Conservation (phyloP, 257 asterid species). For the Craterostigma plantagineum region DNA sequence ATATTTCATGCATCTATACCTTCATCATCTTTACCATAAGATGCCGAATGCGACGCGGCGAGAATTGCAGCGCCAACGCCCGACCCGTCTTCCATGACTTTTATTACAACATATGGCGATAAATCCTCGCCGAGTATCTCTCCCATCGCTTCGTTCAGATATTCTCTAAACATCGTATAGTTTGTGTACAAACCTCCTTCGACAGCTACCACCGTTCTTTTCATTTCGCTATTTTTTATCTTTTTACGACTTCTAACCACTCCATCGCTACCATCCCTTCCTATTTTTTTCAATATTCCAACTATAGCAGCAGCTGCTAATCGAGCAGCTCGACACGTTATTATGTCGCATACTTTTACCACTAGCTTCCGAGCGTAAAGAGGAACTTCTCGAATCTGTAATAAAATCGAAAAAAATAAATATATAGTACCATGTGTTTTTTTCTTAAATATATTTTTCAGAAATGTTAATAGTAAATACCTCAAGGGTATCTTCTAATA, state of each 20-base stretch:
- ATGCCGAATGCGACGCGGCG: constrained; percentile 21
- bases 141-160: constrained; percentile 50
- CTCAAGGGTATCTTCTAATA: constrained; percentile 47
- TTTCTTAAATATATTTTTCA: constrained; percentile 15
- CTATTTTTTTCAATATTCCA: constrained; percentile 77
- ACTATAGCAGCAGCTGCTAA: constrained; percentile 89
- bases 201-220: constrained; percentile 61
- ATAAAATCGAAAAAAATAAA: not conserved
- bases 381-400: constrained; percentile 22
- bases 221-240: constrained; percentile 22
- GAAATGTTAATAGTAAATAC: constrained; percentile 11
- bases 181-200: constrained; percentile 65
- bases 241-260: constrained; percentile 26
- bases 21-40: too few species aligned
- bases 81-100: constrained; percentile 56
- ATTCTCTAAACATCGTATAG: constrained; percentile 53
- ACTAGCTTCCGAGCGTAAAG: constrained; percentile 55
- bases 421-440: too few species aligned
- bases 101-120: constrained; percentile 36
- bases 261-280: constrained; percentile 64
- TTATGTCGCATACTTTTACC: constrained; percentile 61
- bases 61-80: constrained; percentile 80
- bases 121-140: constrained; percentile 56
- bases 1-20: too few species aligned
- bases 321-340: constrained; percentile 70